Base-by-base conservation (phyloP, 2,329 filamentous ascomycete species). In the Pseudogymnoascus pannorum region DNA sequence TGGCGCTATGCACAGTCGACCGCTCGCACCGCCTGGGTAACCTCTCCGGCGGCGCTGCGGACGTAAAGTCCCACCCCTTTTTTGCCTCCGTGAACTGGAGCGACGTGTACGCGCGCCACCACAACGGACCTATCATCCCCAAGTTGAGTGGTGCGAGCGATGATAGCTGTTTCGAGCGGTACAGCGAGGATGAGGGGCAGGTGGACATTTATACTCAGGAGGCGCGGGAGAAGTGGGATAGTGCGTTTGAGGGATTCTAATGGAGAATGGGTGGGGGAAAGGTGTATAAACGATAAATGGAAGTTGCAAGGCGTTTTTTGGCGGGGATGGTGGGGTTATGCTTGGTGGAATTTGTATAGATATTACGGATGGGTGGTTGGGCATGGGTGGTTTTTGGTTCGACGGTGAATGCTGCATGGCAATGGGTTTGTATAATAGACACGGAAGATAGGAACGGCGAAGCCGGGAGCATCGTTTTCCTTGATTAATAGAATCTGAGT, bases 151-250 rank as follows among this genome's bases (percentile, higher is more conserved):
- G 84, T 58, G 81, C 86, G 0, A 88, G 88, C 31, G 90, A 93
- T 70, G 87, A 89, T 16, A 82, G 89, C 70, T 93, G 91, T 72
- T 94, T 93, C 69, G 90, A 93, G 69, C 80, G 87, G 42, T 94
- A 93, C 68, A 87, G 89, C n/a, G 57, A 38, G 31, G 87, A 91
- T 63, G 87, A 92, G 70, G 86, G 88, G 38, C 75, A 78, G 61
- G 57, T 36, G 8, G 57, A 40, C 9, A 40, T 58, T n/a, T 92
- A 92, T 69, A 88, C 86, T 3, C 80, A 84, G 42, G 87, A 91
- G 48, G 78, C 91, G 79, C 79, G 79, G 33, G 77, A 79, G 48
- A 85, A 85, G 74, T 92, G 89, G 73, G 89, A 92, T 61, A 76
- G 79, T 59, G 84, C 80, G 68, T 93, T 93, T 72, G 78, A 79